Base-by-base conservation (phyloP, 805 yeast species). In the Blastobotrys parvus region DNA sequence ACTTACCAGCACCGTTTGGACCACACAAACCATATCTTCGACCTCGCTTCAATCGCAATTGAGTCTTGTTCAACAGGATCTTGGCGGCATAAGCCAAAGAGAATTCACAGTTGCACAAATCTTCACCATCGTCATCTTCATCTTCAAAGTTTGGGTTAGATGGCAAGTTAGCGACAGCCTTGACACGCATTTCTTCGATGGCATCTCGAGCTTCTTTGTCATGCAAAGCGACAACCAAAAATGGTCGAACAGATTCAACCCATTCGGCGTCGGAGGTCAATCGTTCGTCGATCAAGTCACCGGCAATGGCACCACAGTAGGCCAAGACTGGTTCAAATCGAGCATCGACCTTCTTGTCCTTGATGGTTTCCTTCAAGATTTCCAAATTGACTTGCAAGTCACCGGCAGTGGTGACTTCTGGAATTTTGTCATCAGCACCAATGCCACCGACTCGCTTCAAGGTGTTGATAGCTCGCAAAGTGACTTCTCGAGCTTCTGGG, bases 51-150 rank as follows among this genome's bases (percentile, higher is more conserved):
- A 92, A 83, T 76, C 98, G 88, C 70, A 92, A 81, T 77, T 90
- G 97, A 60, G 98, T 92, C 75, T 92, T 90, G 90, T 92, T 92
- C 73, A 92, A 87, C 76, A 92, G 80, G 79, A 92, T 92, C 86
- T 92, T 92, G 65, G 98, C 98, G 90, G 98, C 99, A 74, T 92
- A 92, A 71, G 99, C 99, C 65, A 92, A 80, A 50, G 98, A 92
- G 89, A 92, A 92, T 82, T 92, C 98, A 84, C 97, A 90, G 95
- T 92, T 92, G 82, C 98, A 92, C 67, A 92, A 79, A 69, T 92
- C 97, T 78, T 92, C 97, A 76, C 97, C 98, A 68, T 92, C 97
- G 67, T 88, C 97, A 64, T 89, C 97, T 74, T 90, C 97, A 61
- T 75, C 80, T 56, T 70, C 78, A 72, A 88, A 88, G 64, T 80